phyloP scores from a whole-genome alignment of 163 green algal genomes.

The Chlamydomonas reinhardtii region DNA sequence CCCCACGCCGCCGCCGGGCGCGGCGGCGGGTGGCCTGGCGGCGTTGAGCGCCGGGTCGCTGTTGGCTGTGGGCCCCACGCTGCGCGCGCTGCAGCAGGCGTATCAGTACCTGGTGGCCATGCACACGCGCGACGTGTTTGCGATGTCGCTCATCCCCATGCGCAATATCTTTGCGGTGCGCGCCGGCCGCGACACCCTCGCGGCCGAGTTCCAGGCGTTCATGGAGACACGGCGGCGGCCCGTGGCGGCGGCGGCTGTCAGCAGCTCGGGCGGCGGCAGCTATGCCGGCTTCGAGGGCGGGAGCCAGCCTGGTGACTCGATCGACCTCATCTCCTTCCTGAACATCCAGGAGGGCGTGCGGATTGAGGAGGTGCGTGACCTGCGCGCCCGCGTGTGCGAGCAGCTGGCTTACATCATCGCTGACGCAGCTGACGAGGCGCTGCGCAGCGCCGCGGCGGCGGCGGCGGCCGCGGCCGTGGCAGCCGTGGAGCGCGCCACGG shows the following conservation, averaged over 20 bases:
- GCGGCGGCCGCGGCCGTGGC: conserved; percentile 29
- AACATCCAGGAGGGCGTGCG: conserved; percentile 60
- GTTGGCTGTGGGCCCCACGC: background rate
- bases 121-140: conserved; percentile 50
- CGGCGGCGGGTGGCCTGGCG: conserved; percentile 5
- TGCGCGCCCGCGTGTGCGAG: conserved; percentile 34
- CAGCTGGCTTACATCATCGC: conserved; percentile 56
- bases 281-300: conserved; percentile 29
- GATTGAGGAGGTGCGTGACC: conserved; percentile 44
- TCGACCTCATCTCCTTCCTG: conserved; percentile 51
- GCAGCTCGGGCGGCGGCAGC: background rate
- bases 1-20: conserved; percentile 6
- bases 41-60: conserved; percentile 2
- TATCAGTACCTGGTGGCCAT: conserved; percentile 37
- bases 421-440: conserved; percentile 49
- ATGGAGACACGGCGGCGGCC: conserved; percentile 21
- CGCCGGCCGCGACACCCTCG: background rate
- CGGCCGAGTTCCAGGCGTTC: conserved; percentile 7
- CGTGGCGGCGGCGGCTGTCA: background rate
- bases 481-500: conserved; percentile 29
- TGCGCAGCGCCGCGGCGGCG: conserved; percentile 12
- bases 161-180: conserved; percentile 16
- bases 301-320: conserved; percentile 12
- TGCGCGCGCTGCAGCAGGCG: conserved; percentile 47
- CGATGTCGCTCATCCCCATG: conserved; percentile 34